phyloP scores from a whole-genome alignment of 768 basidiomycete species.

The Collybiopsis luxurians region DNA sequence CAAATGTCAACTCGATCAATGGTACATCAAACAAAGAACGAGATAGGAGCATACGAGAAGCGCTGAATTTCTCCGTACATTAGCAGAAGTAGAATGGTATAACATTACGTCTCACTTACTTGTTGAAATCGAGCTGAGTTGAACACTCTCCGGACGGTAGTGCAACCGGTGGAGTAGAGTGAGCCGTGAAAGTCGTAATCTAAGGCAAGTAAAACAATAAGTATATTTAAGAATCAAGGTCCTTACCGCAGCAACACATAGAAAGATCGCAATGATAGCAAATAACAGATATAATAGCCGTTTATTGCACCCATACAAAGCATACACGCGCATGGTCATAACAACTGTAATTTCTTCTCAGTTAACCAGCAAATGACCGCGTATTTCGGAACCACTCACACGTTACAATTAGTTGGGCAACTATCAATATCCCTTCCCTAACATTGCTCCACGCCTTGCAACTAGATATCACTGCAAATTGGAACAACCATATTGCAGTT shows the following conservation, averaged over 20 bases:
- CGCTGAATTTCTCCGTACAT: background rate
- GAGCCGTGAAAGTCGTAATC: background rate
- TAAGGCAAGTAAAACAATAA: too few species aligned
- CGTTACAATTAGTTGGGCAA: background rate
- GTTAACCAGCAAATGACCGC: background rate
- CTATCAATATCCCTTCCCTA: background rate
- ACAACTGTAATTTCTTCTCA: background rate
- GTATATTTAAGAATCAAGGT: too few species aligned
- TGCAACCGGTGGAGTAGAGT: background rate
- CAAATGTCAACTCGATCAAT: too few species aligned
- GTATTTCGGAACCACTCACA: background rate
- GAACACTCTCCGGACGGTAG: background rate
- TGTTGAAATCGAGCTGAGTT: background rate
- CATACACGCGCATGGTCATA: background rate
- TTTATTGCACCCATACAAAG: background rate
- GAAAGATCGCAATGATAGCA: background rate
- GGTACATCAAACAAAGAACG: too few species aligned
- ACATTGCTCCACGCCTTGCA: background rate
- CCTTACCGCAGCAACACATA: background rate
- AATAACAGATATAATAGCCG: background rate
- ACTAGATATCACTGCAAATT: too few species aligned
- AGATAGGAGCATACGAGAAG: background rate
- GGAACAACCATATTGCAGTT: too few species aligned
- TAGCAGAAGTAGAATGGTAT: too few species aligned
- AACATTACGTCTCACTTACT: background rate